Evolutionary conservation across 1,284 basidiomycete genomes (phyloP).

Genomic region (Mycena citricolor): DNA sequence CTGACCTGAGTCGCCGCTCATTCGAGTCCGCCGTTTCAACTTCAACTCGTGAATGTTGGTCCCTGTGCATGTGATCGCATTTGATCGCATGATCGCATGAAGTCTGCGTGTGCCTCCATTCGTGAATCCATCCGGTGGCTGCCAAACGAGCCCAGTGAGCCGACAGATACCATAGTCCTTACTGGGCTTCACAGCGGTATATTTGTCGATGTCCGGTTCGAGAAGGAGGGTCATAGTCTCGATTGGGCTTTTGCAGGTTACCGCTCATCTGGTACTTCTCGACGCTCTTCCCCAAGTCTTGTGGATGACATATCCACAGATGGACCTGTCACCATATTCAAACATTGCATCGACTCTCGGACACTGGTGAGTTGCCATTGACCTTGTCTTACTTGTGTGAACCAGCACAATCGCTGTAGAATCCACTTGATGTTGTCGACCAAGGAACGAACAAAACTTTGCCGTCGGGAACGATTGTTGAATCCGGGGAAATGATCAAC

Average conservation of each 20-base stretch:
- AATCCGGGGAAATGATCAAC: constrained; percentile 37
- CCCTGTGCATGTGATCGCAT: neutral
- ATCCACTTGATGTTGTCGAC: constrained; percentile 26
- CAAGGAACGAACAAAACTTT: constrained; percentile 30
- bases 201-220: constrained; percentile 35
- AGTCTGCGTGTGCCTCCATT: constrained; percentile 23
- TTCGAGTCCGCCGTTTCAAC: no score
- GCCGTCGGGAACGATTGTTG: constrained; percentile 30
- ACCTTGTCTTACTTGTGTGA: neutral
- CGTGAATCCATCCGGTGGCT: constrained; percentile 35
- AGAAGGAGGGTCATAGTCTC: constrained; percentile 26
- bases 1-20: no score
- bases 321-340: constrained; percentile 27
- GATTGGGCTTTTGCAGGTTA: constrained; percentile 40
- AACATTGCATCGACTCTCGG: constrained; percentile 33
- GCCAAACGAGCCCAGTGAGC: constrained; percentile 28
- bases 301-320: constrained; percentile 9
- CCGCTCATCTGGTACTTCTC: constrained; percentile 24
- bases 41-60: no score
- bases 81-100: neutral
- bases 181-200: constrained; percentile 29
- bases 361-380: constrained; percentile 22
- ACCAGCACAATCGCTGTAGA: constrained; percentile 9
- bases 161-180: constrained; percentile 34
- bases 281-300: constrained; percentile 13